Conservation (phyloP, 305 asterid genomes). For the Fraxinus paxiana region DNA sequence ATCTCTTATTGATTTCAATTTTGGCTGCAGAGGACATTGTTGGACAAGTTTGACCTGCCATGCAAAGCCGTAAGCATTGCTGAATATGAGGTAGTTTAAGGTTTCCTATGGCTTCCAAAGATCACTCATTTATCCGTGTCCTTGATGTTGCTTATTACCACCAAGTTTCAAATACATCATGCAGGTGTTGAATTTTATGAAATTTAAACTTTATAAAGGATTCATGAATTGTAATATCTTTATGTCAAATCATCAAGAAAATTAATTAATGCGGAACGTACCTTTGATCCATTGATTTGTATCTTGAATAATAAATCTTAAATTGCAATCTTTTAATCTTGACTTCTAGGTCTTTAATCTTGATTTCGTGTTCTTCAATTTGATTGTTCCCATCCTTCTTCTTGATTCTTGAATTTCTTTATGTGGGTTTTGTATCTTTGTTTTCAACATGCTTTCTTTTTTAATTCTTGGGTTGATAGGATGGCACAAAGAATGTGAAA, state of each 20-base stretch:
- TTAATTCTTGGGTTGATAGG: not conserved
- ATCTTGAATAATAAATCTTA: not conserved
- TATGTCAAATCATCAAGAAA: not conserved
- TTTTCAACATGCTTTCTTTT: not conserved
- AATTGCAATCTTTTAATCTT: not conserved
- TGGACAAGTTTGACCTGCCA: slow-evolving; percentile 76
- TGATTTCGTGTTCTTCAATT: too few relatives aligned
- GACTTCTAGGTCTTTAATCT: not conserved
- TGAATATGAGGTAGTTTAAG: slow-evolving; percentile 69
- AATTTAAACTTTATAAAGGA: not conserved
- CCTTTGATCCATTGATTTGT: not conserved
- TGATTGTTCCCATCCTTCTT: not conserved
- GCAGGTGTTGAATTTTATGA: not conserved
- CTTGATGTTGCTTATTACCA: slow-evolving; percentile 8
- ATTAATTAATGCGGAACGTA: not conserved
- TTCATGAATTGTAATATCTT: not conserved
- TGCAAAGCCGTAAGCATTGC: slow-evolving; percentile 67
- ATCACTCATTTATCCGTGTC: slow-evolving; percentile 4
- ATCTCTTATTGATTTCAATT: slow-evolving; percentile 20
- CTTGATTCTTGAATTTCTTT: not conserved
- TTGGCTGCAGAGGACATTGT: slow-evolving; percentile 51
- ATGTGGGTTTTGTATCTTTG: not conserved
- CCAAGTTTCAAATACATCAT: slow-evolving; percentile 1
- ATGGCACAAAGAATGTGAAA: not conserved
- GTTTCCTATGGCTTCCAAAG: slow-evolving; percentile 3